Evolutionary conservation across 306 rosid genomes (phyloP), one percentile per base, ranked within the genome.

Genomic region (Astragalus membranaceus): DNA sequence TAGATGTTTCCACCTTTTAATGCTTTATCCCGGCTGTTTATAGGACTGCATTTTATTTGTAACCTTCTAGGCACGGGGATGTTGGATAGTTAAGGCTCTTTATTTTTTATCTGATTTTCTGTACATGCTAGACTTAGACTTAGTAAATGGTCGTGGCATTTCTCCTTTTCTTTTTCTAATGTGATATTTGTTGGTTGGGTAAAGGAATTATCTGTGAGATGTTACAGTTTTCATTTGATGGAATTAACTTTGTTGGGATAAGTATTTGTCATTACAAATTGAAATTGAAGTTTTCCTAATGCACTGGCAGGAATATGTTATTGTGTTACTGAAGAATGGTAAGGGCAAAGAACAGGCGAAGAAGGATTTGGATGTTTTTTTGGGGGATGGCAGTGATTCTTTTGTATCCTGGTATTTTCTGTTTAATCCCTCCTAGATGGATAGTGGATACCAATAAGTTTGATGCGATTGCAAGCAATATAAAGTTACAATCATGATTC

Each of bases 261-360:
- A 44, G 12, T 59, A 37, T 8, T 53, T 12, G 14, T 39, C 15
- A 43, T 52, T 66, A 17, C 55, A 56, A 64, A 43, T 26, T 26
- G 56, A 9, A 54, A 64, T 54, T 67, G 52, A 61, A 73, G 62
- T 51, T 66, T 48, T 43, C 20, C 11, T 59, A 68, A 46, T 80
- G 46, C 67, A 35, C 59, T 65, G 80, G 74, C 93, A 94, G 99
- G 97, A 94, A 79, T 94, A 94, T 70, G 96, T 94, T 44, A 82
- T 94, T 73, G 99, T 94, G 50, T 83, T 94, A 62, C 75, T 94
- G 78, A 94, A 79, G 95, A 94, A 94, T 62, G 97, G 99, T 61
- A 89, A 85, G 80, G 64, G 75, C 73, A 91, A 87, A 81, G 96
- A 86, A 55, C 91, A 87, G 76, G 96, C 97, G 15, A 88, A 64